A percentile compares a stretch with the other conserved stretches of the same genome.
Conservation (phyloP, 1,284 basidiomycete genomes). For the Austroboletus novae-zelandiae region DNA sequence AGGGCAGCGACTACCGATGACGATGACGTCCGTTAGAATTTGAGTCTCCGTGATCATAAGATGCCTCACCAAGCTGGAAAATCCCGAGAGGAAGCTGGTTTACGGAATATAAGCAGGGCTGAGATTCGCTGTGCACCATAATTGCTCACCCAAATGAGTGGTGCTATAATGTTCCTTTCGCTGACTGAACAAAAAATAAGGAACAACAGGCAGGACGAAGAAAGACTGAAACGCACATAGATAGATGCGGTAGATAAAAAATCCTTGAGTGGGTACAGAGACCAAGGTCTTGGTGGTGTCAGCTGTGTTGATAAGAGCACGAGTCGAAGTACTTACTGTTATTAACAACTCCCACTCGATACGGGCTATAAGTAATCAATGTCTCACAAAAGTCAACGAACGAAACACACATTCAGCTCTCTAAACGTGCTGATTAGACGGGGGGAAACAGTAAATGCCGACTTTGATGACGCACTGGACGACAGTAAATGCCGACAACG, state of each 20-base stretch:
- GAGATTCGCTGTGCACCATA: too few relatives aligned
- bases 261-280: constrained; percentile 5
- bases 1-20: neutral
- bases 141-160: neutral
- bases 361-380: neutral
- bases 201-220: neutral
- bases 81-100: constrained; percentile 1
- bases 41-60: neutral
- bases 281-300: neutral
- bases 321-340: neutral
- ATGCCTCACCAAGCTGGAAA: constrained; percentile 1
- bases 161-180: neutral
- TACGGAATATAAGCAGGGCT: neutral
- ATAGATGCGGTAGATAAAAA: constrained; percentile 4
- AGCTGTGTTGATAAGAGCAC: neutral
- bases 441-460: neutral
- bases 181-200: neutral
- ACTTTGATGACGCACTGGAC: neutral
- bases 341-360: constrained; percentile 1
- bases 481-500: neutral
- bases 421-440: neutral
- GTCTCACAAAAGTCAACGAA: neutral
- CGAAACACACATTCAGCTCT: neutral
- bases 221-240: neutral
- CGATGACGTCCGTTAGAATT: neutral